Conservation (phyloP, 2,329 filamentous ascomycete species). For the Sordariomycetes sp. region DNA sequence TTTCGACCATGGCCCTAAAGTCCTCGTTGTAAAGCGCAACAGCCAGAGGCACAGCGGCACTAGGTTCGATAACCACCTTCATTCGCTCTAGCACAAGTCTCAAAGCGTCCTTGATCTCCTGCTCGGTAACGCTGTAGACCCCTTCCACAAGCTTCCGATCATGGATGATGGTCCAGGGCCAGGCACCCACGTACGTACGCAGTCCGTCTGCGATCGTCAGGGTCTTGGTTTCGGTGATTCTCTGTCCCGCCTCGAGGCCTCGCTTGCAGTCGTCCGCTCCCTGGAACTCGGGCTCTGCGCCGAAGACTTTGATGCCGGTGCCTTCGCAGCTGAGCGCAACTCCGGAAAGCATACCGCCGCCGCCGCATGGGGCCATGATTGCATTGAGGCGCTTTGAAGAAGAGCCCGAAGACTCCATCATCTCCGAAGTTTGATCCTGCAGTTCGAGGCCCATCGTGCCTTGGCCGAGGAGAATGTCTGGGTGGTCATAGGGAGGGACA, state of each 20-base stretch:
- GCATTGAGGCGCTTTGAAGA: conserved; percentile 38
- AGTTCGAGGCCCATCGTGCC: conserved; percentile 71
- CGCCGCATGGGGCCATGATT: conserved; percentile 67
- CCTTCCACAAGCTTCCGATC: conserved; percentile 53
- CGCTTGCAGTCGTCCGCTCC: conserved; percentile 67
- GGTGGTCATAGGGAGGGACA: conserved; percentile 76
- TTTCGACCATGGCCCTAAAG: conserved; percentile 55
- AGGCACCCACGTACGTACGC: conserved; percentile 60
- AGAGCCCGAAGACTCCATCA: conserved; percentile 21
- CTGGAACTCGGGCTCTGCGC: conserved; percentile 66
- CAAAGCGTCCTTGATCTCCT: conserved; percentile 64
- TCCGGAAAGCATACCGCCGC: conserved; percentile 70
- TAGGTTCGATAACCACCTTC: conserved; percentile 77
- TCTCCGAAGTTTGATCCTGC: conserved; percentile 50
- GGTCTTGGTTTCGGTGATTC: conserved; percentile 56
- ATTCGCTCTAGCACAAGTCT: conserved; percentile 65
- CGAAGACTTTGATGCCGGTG: conserved; percentile 62
- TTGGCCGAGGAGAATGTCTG: conserved; percentile 73
- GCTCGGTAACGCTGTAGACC: conserved; percentile 60
- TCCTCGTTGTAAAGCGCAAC: conserved; percentile 69
- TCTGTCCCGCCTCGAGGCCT: conserved; percentile 48
- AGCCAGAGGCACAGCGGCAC: conserved; percentile 64
- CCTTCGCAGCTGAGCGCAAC: conserved; percentile 59
- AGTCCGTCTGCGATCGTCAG: conserved; percentile 75
- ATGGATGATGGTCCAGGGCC: conserved; percentile 64